Base-by-base conservation (phyloP, 495 filamentous ascomycete species). In the Penicillium egyptiacum region DNA sequence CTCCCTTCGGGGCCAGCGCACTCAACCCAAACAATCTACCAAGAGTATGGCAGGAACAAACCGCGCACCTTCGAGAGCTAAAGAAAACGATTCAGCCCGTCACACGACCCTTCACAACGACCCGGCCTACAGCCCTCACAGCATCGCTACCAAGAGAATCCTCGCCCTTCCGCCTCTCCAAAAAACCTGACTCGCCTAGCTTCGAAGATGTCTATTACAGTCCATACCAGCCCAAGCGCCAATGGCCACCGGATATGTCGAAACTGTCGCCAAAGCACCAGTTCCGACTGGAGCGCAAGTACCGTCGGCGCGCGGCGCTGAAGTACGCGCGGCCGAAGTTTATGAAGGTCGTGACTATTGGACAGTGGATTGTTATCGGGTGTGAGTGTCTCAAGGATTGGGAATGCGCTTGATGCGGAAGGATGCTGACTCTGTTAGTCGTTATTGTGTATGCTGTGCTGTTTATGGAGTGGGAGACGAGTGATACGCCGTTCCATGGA, bases 201-300 rank as follows among this genome's bases (percentile, higher is more conserved):
- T 53, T 55, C 35, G 57, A 70, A 31, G 64, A 66, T 23, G 66
- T 55, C 31, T 65, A 69, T 50, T 75, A 77, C 58, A 86, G 82
- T 60, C 82, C 76, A 1, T 92, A 88, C 81, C 86, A 83, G 68
- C 87, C 90, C 16, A 90, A 92, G 70, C 88, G 86, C 57, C 72
- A 83, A 70, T 99, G 95, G 95, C 94, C 94, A 22, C 94, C 94
- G 2, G 91, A 98, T 70, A 91, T 98, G 79, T 75, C 75, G 50
- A 87, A 89, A 66, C 82, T 99, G 48, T 84, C 86, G 4, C 72
- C 76, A 16, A 91, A 88, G 67, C 86, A 98, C 62, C 89, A 97
- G 69, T 94, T 98, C 73, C 83, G 86, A 5, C 71, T 76, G 22
- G 75, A 78, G 55, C 71, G 86, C 53, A 82, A 85, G 57, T 90